These are phyloP conservation scores for Bassia scoparia DNA, from an alignment of 148 eudicot species.

Conservation along the genomic window DNA sequence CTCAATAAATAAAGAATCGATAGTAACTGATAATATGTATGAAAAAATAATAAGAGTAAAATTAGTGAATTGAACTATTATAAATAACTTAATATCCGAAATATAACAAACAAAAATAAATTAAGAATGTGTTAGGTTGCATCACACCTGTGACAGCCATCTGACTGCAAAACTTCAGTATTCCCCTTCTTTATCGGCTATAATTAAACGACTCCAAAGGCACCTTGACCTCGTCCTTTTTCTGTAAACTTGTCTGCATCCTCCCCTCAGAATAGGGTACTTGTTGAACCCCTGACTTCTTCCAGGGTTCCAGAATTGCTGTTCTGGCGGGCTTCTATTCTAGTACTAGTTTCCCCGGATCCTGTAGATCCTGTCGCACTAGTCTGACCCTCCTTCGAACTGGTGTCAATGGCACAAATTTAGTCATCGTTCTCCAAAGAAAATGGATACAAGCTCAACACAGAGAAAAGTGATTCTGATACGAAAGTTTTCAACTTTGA, in stretches of 20 bases:
- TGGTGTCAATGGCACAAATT: no score
- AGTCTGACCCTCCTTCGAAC: no score
- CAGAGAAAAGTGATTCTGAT: no score
- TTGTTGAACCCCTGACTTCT: not conserved
- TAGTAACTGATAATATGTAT: no score
- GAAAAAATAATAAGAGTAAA: no score
- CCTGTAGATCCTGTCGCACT: no score
- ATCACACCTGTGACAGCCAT: conserved; percentile 28
- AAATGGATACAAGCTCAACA: no score
- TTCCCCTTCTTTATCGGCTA: conserved; percentile 23
- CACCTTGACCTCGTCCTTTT: conserved; percentile 38
- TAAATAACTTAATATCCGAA: not conserved
- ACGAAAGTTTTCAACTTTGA: no score
- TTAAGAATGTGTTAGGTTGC: conserved; percentile 37
- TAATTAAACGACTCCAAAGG: conserved; percentile 37
- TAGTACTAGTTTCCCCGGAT: no score
- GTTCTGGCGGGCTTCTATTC: not conserved
- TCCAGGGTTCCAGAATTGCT: not conserved
- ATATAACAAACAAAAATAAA: conserved; percentile 23
- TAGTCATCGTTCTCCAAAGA: no score
- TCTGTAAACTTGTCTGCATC: conserved; percentile 32
- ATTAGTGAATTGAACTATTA: no score
- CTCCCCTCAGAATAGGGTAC: conserved; percentile 32
- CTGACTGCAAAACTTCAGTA: conserved; percentile 47
- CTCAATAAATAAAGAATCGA: no score